Evolutionary conservation across 2,329 filamentous ascomycete genomes (phyloP), one percentile per base, ranked within the genome.

Genomic region (Ophiosphaerella korrae): DNA sequence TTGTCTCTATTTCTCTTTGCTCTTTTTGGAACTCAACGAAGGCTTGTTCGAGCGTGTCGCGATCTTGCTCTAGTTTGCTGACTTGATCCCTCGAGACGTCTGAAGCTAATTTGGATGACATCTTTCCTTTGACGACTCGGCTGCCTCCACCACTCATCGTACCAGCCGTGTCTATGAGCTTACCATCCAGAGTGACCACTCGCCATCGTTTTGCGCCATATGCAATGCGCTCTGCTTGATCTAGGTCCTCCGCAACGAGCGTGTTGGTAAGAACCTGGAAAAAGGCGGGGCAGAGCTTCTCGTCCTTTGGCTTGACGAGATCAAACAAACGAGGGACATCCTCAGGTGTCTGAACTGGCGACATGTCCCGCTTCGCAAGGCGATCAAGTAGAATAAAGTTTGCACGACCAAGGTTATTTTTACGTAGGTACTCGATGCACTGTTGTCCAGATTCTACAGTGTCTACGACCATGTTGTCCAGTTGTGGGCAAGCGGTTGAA

Each of bases 101-200:
- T 1, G 90, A 84, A n/a, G 89, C 87, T 39, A 96, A 86, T 75
- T 96, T 97, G 9, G 92, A 96, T 0, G 93, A 97, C 95, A 99
- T 99, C 50, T 92, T 86, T 0, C 95, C 95, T 68, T 88, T 91
- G 64, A 93, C 92, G 49, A 94, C 90, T 13, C 90, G 89, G 39
- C 85, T 93, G 49, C 94, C 94, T 80, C 94, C 94, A 79, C 94
- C 94, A 51, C 90, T 96, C 94, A 99, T 97, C 32, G 94, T 97
- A 80, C 94, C 94, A 1, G 93, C 97, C 72, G 95, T 95, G 77
- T 99, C 94, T 61, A 99, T 97, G 45, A 99, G 82, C 73, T 97
- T 92, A 42, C 94, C 94, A 53, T 92, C 91, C 2, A 99, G 83
- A 0, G 94, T 99, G 35, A 99, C 94, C 3, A 99, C 94, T 58